Percentiles rank a stretch among this genome's conserved stretches.
Conservation (phyloP, 257 asterid species). For the Primulina tabacum region DNA sequence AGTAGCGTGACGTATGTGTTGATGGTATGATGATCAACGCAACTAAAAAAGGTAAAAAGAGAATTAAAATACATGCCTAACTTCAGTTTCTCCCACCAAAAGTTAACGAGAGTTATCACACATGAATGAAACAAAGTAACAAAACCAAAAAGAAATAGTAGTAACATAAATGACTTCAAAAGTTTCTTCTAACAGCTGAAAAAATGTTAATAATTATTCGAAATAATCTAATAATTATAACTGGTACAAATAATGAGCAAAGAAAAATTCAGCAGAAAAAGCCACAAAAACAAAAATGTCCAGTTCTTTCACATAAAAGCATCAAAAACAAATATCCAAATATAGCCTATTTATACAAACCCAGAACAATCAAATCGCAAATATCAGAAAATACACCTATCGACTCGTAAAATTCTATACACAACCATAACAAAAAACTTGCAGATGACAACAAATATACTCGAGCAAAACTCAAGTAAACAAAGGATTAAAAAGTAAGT, state of each 20-base stretch:
- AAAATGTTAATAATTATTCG: neutral
- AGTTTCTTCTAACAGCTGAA: neutral
- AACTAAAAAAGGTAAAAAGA: neutral
- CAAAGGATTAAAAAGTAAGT: constrained; percentile 6
- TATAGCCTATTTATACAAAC: neutral
- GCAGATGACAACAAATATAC: constrained; percentile 7
- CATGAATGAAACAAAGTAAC: neutral
- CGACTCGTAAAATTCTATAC: neutral
- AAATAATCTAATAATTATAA: neutral
- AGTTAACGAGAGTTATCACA: neutral
- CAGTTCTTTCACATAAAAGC: constrained; percentile 2
- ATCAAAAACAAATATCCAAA: constrained; percentile 1
- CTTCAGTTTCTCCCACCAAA: neutral
- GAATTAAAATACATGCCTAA: too few relatives aligned
- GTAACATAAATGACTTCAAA: neutral
- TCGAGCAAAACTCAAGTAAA: constrained; percentile 12
- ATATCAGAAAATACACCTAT: neutral
- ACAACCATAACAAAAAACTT: neutral
- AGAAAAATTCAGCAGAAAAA: neutral
- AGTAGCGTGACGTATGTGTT: too few relatives aligned
- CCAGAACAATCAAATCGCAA: neutral
- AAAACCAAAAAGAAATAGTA: neutral
- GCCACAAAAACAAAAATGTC: neutral
- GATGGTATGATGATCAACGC: neutral
- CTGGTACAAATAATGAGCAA: neutral